A percentile compares a stretch with the other conserved stretches of the same genome.
phyloP scores from a whole-genome alignment of 257 asterid species.

The Ocimum tenuiflorum region DNA sequence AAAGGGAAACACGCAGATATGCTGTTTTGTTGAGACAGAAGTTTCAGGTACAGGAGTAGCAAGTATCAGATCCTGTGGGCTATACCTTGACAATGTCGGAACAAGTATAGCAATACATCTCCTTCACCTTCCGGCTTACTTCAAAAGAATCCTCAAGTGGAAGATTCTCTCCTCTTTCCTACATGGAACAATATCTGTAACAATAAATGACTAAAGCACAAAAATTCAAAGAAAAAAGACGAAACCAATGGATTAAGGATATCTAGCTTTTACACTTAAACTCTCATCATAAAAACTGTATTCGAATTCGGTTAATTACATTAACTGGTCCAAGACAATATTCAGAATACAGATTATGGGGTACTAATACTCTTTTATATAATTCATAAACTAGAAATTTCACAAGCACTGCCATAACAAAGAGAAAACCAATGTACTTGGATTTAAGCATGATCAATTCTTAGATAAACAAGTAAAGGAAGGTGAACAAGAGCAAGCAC shows the following conservation, averaged over 20 bases:
- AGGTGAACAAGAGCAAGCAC: neutral
- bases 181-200: slow-evolving; percentile 26
- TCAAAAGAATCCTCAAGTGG: slow-evolving; percentile 95
- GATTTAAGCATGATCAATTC: neutral
- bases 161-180: slow-evolving; percentile 97
- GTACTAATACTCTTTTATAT: neutral
- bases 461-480: neutral
- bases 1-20: slow-evolving; percentile 9
- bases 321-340: neutral
- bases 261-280: slow-evolving; percentile 1
- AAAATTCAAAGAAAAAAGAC: neutral
- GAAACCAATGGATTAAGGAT: neutral
- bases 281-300: neutral
- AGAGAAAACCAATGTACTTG: neutral
- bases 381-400: neutral
- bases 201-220: slow-evolving; percentile 2
- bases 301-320: neutral
- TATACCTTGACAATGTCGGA: slow-evolving; percentile 95
- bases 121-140: slow-evolving; percentile 41
- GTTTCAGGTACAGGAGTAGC: slow-evolving; percentile 1
- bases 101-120: slow-evolving; percentile 83
- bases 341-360: neutral
- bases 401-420: neutral
- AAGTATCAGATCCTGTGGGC: slow-evolving; percentile 6
- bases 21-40: neutral